Conservation (phyloP, 257 asterid species). For the Nicotiana tabacum region DNA sequence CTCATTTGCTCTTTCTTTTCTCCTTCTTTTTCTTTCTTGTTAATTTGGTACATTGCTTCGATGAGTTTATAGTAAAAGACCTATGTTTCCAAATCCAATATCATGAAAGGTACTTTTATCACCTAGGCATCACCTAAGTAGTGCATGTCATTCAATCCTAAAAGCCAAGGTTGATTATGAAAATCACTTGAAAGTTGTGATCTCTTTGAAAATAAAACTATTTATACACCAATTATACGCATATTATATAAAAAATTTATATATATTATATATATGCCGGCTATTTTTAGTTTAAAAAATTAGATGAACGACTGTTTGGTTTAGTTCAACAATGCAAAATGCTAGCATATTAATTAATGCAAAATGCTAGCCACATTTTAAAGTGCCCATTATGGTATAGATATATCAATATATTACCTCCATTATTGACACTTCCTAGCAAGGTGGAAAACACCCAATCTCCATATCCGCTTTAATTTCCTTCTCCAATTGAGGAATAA, state of each 20-base stretch:
- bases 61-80: no score
- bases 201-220: not conserved
- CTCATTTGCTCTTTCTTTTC: not conserved
- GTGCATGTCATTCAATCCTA: not conserved
- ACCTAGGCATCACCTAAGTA: not conserved
- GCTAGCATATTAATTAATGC: not conserved
- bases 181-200: constrained; percentile 3
- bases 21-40: no score
- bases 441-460: not conserved
- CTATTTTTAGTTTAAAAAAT: no score
- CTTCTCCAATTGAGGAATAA: not conserved
- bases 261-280: no score
- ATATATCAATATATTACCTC: not conserved
- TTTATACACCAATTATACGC: no score
- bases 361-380: no score
- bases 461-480: not conserved
- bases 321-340: not conserved
- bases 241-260: no score
- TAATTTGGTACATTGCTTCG: no score
- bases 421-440: not conserved
- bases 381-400: not conserved
- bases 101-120: no score
- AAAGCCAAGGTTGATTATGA: not conserved
- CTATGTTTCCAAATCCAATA: no score
- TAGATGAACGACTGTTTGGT: no score